Conservation (phyloP, 2,329 filamentous ascomycete species). For the Hypoxylon sp. region DNA sequence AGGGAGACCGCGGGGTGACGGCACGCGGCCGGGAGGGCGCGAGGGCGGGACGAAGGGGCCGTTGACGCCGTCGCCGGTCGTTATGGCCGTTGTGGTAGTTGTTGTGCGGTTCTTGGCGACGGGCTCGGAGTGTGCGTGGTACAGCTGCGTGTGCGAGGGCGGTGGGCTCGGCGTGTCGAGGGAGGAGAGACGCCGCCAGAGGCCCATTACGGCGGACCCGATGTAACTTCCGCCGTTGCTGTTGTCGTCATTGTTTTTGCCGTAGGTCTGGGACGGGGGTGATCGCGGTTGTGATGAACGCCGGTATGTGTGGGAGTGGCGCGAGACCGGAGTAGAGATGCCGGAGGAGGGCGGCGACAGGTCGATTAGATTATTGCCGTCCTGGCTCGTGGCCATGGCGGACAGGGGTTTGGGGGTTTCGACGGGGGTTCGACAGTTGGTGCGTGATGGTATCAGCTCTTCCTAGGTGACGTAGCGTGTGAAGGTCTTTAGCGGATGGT, state of each 20-base stretch:
- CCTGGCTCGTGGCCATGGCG: constrained; percentile 42
- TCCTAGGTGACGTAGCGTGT: constrained; percentile 34
- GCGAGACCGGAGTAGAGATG: constrained; percentile 42
- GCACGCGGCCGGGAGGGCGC: constrained; percentile 66
- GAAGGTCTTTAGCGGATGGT: constrained; percentile 1
- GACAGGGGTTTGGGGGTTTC: constrained; percentile 5
- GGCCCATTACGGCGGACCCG: constrained; percentile 58
- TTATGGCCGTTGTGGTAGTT: background rate
- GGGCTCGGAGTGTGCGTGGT: constrained; percentile 44
- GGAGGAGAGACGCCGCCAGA: constrained; percentile 75
- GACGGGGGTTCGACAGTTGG: constrained; percentile 12
- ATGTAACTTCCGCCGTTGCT: constrained; percentile 41
- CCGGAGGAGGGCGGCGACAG: constrained; percentile 47
- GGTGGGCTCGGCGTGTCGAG: constrained; percentile 53
- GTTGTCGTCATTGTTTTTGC: constrained; percentile 18
- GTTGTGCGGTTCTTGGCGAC: constrained; percentile 16
- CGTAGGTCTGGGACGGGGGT: constrained; percentile 28
- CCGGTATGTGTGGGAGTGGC: constrained; percentile 19
- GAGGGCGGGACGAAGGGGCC: constrained; percentile 64
- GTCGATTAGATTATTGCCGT: constrained; percentile 50
- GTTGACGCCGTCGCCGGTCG: constrained; percentile 61
- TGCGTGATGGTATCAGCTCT: constrained; percentile 34
- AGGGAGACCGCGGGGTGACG: constrained; percentile 86
- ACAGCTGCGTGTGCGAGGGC: constrained; percentile 39
- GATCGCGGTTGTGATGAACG: constrained; percentile 25